These are phyloP conservation scores for Meredithiella fracta DNA, from an alignment of 2,329 filamentous ascomycete genomes.

Conservation along the genomic window DNA sequence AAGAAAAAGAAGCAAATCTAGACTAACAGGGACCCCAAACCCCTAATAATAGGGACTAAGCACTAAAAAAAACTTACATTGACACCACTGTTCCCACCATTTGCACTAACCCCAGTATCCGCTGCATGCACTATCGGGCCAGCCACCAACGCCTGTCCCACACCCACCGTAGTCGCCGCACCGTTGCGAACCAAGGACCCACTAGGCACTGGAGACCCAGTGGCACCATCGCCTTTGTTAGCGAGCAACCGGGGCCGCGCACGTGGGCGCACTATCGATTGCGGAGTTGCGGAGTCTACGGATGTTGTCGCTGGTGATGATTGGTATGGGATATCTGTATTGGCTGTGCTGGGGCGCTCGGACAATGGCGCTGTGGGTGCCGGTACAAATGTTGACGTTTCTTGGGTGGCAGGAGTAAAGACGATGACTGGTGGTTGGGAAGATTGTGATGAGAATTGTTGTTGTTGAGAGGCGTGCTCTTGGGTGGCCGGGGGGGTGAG, in stretches of 20 bases:
- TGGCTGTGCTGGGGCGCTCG: not conserved
- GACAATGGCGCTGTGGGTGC: not conserved
- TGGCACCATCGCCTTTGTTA: not conserved
- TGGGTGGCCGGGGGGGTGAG: not conserved
- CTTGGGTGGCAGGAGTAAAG: not conserved
- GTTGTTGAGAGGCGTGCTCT: not conserved
- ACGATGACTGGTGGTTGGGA: not conserved
- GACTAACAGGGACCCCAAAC: too few relatives aligned
- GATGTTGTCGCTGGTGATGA: not conserved
- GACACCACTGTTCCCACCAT: not conserved
- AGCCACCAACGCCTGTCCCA: too few relatives aligned
- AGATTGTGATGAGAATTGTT: not conserved
- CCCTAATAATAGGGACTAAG: too few relatives aligned
- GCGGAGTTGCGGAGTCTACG: not conserved
- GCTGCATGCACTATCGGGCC: not conserved
- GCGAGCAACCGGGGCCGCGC: slow-evolving; percentile 5
- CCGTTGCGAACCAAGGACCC: not conserved
- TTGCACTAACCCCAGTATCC: not conserved
- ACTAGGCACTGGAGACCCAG: not conserved
- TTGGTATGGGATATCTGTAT: slow-evolving; percentile 3
- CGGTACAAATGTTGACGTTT: not conserved
- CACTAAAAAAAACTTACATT: too few relatives aligned
- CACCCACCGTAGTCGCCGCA: too few relatives aligned
- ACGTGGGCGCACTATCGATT: slow-evolving; percentile 2
- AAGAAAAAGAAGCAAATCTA: too few relatives aligned